Evolutionary conservation across 1,139 yeast genomes (phyloP).

Genomic region (Barnettozyma hawaiiensis): DNA sequence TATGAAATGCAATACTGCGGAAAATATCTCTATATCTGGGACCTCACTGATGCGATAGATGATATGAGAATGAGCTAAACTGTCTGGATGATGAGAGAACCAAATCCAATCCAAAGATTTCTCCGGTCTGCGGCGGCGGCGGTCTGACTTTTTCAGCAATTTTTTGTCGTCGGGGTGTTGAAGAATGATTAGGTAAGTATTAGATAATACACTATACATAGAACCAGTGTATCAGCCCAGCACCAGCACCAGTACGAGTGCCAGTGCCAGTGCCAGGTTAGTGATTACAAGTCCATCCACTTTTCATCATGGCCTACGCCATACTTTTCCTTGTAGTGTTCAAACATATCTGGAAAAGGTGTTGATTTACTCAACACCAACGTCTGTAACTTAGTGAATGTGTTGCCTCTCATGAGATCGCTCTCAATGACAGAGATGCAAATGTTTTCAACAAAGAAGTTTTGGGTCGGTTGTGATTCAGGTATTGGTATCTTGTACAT

Average conservation of each 20-base stretch:
- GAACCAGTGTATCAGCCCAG: no score
- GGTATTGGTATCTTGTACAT: slow-evolving; percentile 16
- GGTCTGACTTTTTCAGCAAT: not conserved
- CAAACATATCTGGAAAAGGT: slow-evolving; percentile 43
- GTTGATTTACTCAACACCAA: slow-evolving; percentile 46
- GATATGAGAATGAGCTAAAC: no score
- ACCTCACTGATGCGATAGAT: not conserved
- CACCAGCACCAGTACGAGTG: no score
- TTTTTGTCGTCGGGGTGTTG: not conserved
- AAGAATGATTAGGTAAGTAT: not conserved
- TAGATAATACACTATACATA: not conserved
- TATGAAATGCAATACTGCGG: no score
- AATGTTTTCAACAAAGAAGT: slow-evolving; percentile 39
- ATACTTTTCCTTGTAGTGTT: slow-evolving; percentile 12
- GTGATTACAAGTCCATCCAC: slow-evolving; percentile 20
- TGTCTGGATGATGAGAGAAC: no score
- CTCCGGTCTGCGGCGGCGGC: no score
- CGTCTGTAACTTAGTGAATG: slow-evolving; percentile 39
- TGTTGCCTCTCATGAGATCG: slow-evolving; percentile 47
- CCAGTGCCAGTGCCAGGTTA: not conserved
- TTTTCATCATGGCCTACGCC: slow-evolving; percentile 12
- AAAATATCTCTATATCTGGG: no score
- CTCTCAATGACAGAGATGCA: slow-evolving; percentile 47
- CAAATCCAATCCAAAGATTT: no score
- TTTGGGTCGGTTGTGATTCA: slow-evolving; percentile 12